Evolutionary conservation across 768 basidiomycete genomes (phyloP).

Genomic region (Hygrocybe coccinea): DNA sequence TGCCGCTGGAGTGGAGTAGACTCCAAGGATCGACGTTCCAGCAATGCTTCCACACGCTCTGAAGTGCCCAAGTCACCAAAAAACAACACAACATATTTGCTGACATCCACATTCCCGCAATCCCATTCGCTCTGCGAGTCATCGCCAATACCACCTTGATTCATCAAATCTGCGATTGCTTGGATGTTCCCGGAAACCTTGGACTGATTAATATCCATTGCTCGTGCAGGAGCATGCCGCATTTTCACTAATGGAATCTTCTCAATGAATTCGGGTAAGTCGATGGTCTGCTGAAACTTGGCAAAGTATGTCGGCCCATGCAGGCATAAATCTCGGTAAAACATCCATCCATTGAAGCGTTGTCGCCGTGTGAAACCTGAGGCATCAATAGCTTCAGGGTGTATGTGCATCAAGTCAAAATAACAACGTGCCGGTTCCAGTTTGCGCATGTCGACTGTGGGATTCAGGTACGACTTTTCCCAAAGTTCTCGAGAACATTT

Average conservation of each 20-base stretch:
- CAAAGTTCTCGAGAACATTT: neutral
- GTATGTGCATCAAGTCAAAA: neutral
- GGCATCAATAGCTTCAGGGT: neutral
- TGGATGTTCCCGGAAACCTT: constrained; percentile 4
- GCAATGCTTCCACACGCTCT: neutral
- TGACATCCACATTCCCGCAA: neutral
- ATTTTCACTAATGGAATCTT: constrained; percentile 12
- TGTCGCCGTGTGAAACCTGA: neutral
- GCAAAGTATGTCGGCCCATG: neutral
- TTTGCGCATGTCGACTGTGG: neutral
- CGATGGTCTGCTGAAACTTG: neutral
- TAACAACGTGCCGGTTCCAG: neutral
- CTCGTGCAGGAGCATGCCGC: neutral
- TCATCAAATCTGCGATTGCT: neutral
- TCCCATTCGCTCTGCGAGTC: neutral
- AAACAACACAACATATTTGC: neutral
- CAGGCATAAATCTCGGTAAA: neutral
- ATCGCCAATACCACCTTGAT: constrained; percentile 1
- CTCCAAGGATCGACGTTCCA: neutral
- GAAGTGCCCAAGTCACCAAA: neutral
- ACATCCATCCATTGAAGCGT: neutral
- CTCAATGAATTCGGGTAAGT: constrained; percentile 11
- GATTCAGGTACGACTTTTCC: neutral
- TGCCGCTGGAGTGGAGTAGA: constrained; percentile 7
- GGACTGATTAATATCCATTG: constrained; percentile 11